Evolutionary conservation across 2,329 filamentous ascomycete genomes (phyloP).

Genomic region (Aurifilum marmelostoma): DNA sequence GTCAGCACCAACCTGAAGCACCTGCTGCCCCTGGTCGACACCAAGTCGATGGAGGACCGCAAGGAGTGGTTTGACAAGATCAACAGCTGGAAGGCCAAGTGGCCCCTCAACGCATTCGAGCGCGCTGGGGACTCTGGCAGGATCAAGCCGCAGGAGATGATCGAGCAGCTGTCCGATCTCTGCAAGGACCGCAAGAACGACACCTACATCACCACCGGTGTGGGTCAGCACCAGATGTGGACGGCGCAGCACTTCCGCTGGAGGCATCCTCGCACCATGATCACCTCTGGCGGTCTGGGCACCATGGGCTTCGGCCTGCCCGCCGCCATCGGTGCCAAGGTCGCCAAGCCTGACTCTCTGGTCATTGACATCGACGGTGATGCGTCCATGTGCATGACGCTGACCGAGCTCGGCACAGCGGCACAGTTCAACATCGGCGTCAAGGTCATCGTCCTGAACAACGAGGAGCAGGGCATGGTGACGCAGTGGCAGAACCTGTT

Average conservation of each 20-base stretch:
- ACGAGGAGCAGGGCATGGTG: slow-evolving; percentile 98
- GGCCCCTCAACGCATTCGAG: slow-evolving; percentile 84
- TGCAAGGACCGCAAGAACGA: slow-evolving; percentile 79
- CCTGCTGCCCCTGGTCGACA: slow-evolving; percentile 73
- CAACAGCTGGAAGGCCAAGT: slow-evolving; percentile 85
- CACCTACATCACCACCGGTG: slow-evolving; percentile 89
- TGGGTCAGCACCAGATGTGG: slow-evolving; percentile 99
- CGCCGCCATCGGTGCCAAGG: slow-evolving; percentile 93
- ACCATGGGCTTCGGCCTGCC: slow-evolving; percentile 97
- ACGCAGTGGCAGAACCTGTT: slow-evolving; percentile 98
- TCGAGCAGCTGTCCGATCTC: slow-evolving; percentile 86
- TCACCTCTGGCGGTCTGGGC: slow-evolving; percentile 93
- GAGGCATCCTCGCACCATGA: slow-evolving; percentile 88
- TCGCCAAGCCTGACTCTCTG: slow-evolving; percentile 72
- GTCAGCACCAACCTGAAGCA: slow-evolving; percentile 76
- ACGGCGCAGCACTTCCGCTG: slow-evolving; percentile 95
- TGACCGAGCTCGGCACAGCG: slow-evolving; percentile 91
- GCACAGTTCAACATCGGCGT: slow-evolving; percentile 95
- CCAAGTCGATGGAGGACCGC: slow-evolving; percentile 65
- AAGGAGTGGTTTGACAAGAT: slow-evolving; percentile 91
- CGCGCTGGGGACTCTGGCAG: slow-evolving; percentile 72
- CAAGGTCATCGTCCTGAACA: slow-evolving; percentile 94
- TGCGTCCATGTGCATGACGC: slow-evolving; percentile 98
- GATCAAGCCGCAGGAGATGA: slow-evolving; percentile 94
- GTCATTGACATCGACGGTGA: slow-evolving; percentile 97